Conservation (phyloP, 176 grass and related monocot genomes). For the Alopecurus myosuroides region DNA sequence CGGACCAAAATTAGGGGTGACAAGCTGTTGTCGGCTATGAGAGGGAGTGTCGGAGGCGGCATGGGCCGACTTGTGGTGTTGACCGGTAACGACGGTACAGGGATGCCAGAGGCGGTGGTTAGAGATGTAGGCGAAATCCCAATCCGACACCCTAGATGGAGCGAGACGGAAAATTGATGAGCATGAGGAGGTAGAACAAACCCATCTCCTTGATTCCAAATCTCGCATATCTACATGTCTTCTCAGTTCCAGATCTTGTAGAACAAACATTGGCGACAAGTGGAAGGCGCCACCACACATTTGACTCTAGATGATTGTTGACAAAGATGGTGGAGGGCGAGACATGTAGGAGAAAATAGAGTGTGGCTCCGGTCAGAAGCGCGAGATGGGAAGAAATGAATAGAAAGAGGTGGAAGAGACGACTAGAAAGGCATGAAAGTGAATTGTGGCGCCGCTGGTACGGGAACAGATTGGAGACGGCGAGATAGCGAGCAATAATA, state of each 20-base stretch:
- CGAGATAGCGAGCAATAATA: neutral
- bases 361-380: neutral
- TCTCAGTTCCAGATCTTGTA: neutral
- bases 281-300: neutral
- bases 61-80: too few relatives aligned
- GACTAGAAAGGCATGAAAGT: neutral
- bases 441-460: neutral
- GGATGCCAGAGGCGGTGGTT: neutral
- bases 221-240: neutral
- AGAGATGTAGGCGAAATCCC: neutral
- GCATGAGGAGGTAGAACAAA: too few relatives aligned
- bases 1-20: too few relatives aligned
- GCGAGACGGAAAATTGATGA: neutral
- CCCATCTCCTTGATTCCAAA: too few relatives aligned
- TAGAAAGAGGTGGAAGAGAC: neutral
- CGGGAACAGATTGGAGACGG: neutral
- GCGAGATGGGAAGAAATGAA: neutral
- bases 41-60: too few relatives aligned
- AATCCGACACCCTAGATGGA: neutral
- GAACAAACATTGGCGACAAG: too few relatives aligned
- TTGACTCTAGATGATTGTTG: neutral
- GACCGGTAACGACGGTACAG: too few relatives aligned
- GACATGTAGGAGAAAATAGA: neutral
- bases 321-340: neutral
- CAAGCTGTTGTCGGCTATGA: too few relatives aligned